Conservation (phyloP, 441 rosid genomes). For the Populus trichocarpa region DNA sequence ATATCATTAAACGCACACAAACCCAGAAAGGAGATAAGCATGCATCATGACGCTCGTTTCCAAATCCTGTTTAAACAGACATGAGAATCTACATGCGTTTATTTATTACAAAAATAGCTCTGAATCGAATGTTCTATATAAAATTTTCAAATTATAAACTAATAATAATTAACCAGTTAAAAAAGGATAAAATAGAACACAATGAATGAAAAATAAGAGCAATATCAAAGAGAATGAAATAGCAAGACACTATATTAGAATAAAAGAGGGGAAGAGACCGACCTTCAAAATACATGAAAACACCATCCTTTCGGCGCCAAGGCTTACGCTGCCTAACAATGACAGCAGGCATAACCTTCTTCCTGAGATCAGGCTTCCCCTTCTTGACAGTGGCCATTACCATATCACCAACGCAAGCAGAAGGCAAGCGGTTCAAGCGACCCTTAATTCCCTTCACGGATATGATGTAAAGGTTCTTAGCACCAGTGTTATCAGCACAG, state of each 20-base stretch:
- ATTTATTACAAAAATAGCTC: neutral
- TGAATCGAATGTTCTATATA: neutral
- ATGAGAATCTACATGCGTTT: neutral
- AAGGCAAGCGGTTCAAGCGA: conserved; percentile 61
- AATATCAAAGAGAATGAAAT: neutral
- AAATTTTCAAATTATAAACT: neutral
- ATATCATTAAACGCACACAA: conserved; percentile 7
- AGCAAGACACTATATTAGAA: neutral
- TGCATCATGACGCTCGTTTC: conserved; percentile 20
- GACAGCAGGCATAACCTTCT: conserved; percentile 78
- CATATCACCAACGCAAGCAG: conserved; percentile 77
- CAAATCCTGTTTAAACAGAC: neutral
- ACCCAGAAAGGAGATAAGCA: neutral
- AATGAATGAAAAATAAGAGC: no score
- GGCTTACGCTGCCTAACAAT: conserved; percentile 83
- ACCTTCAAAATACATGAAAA: conserved; percentile 91
- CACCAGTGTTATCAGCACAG: conserved; percentile 93
- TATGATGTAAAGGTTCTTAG: conserved; percentile 79
- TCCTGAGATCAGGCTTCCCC: conserved; percentile 79
- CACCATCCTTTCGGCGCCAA: conserved; percentile 93
- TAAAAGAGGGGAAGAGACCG: neutral
- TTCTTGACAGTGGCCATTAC: no score
- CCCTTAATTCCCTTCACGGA: conserved; percentile 87
- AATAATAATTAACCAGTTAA: no score
- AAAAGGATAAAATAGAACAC: no score